These are phyloP conservation scores for Clitopilus hobsonii DNA, from an alignment of 768 basidiomycete species.

Conservation along the genomic window DNA sequence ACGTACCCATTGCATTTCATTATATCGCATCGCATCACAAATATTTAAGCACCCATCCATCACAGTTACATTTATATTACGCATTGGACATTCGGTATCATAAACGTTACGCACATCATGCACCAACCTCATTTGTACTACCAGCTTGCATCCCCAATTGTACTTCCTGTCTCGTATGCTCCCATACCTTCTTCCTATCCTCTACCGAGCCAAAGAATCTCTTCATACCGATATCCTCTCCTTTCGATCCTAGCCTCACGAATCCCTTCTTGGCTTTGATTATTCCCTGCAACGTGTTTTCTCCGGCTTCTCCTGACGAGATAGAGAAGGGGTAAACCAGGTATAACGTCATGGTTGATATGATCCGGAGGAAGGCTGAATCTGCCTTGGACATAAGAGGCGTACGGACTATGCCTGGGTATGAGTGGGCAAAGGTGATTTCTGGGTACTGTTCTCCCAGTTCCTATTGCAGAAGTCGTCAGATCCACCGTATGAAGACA, in stretches of 20 bases:
- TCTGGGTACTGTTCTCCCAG: conserved; percentile 28
- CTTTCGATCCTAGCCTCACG: conserved; percentile 25
- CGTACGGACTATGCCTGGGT: conserved; percentile 36
- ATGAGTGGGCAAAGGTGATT: conserved; percentile 33
- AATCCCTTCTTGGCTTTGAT: conserved; percentile 21
- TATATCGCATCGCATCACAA: too few relatives aligned
- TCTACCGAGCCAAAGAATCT: conserved; percentile 30
- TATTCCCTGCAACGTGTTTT: conserved; percentile 30
- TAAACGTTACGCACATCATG: neutral
- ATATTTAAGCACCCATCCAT: too few relatives aligned
- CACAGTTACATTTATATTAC: too few relatives aligned
- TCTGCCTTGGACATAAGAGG: conserved; percentile 6
- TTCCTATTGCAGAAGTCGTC: conserved; percentile 17
- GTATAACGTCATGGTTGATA: conserved; percentile 19
- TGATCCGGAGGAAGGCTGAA: conserved; percentile 8
- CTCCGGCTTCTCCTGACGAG: conserved; percentile 21
- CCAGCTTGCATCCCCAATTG: neutral
- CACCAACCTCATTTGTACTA: neutral
- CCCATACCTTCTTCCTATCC: conserved; percentile 32
- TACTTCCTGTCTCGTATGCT: conserved; percentile 21
- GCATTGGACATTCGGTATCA: neutral
- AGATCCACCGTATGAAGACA: neutral
- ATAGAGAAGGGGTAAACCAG: neutral
- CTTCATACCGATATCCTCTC: conserved; percentile 27
- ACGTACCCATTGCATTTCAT: too few relatives aligned